phyloP scores from a whole-genome alignment of 2,329 filamentous ascomycete species.

The Fusarium praegraminearum region DNA sequence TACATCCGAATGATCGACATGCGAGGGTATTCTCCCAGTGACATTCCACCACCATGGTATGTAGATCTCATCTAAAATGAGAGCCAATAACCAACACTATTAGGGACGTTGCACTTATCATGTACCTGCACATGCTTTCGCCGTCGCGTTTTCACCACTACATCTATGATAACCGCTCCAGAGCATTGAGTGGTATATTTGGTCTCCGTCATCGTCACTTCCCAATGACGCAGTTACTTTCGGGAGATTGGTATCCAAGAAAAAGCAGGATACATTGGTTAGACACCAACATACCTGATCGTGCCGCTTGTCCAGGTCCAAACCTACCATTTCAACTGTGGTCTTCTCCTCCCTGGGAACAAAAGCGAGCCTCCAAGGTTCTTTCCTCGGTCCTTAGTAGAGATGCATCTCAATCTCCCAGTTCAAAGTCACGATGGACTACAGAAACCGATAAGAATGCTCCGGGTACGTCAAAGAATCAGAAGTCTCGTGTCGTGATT shows the following conservation, averaged over 20 bases:
- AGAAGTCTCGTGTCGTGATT: neutral
- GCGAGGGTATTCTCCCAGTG: neutral
- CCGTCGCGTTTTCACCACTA: constrained; percentile 1
- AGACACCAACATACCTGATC: neutral
- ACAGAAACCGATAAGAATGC: rapidly evolving
- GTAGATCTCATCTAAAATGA: rapidly evolving
- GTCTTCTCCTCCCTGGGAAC: neutral
- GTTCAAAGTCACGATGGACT: neutral
- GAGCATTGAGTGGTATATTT: neutral
- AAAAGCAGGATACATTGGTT: neutral
- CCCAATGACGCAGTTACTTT: neutral
- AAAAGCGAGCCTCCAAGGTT: neutral
- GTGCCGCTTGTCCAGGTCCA: neutral
- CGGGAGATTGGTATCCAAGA: constrained; percentile 1
- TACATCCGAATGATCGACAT: constrained; percentile 4
- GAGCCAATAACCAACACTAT: rapidly evolving
- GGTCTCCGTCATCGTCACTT: constrained; percentile 11
- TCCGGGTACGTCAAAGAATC: rapidly evolving
- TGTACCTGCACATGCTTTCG: constrained; percentile 17
- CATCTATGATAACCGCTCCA: neutral
- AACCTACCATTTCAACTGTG: constrained; percentile 10
- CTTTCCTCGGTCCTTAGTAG: neutral
- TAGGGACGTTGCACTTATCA: constrained; percentile 16
- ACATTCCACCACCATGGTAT: constrained; percentile 4
- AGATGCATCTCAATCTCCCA: neutral